Base-by-base conservation (phyloP, 2,329 filamentous ascomycete genomes). In the Fusarium nelsonii region DNA sequence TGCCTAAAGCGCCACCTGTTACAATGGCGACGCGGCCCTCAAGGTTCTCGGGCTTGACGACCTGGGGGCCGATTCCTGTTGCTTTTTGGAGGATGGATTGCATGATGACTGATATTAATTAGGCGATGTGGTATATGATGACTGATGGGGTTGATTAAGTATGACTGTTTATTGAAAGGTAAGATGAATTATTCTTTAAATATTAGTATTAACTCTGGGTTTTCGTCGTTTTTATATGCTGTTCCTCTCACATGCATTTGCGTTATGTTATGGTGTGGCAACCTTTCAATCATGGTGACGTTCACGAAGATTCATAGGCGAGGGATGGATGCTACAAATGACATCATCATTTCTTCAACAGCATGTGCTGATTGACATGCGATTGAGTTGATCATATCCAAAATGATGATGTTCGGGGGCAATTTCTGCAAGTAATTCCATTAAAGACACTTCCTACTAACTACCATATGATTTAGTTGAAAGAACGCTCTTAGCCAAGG, bases 1-100 rank as follows among this genome's bases (percentile, higher is more conserved):
- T 82, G 6, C 80, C 80, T 9, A 78, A 56, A 9, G 80, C 78
- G 26, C 80, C 79, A 8, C 80, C 80, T 0, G 77, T 79, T 3
- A 82, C 76, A 4, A 81, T 53, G 18, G 79, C 81, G 11, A 80
- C 76, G 16, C 78, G 74, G 14, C 79, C 80, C 23, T 72, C 18
- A 26, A 82, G 75, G 46, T 79, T 69, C 8, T 78, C 72, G 0
- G 80, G 76, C 11, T 80, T 73, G 33, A 78, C 67, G 34, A 76
- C 73, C 18, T 75, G 77, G 0, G 80, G 80, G 3, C 81, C 80
- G 39, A 81, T 67, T 3, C 56, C 62, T 3, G 64, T 67, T 32
- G 79, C 66, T 8, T 75, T 78, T 33, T 79, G 75, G 15, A 82
- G 75, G 26, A 77, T 65, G 2, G 81, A 80, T 58, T 82, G 80